Evolutionary conservation across 148 eudicot genomes (phyloP).

Genomic region (Fagopyrum homotropicum): DNA sequence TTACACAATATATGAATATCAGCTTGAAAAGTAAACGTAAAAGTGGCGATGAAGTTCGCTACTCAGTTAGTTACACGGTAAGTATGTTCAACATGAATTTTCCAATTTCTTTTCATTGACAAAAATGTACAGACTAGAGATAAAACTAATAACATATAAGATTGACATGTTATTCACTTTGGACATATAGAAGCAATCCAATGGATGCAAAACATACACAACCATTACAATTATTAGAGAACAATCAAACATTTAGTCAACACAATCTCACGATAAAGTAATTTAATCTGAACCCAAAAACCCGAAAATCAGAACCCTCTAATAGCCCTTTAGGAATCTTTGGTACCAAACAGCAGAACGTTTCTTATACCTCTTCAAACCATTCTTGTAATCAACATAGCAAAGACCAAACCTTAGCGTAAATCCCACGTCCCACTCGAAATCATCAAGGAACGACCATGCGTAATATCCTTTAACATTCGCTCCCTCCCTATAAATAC

Average conservation of each 20-base stretch:
- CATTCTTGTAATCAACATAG: slow-evolving; percentile 1
- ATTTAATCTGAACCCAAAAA: not conserved
- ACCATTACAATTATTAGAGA: not conserved
- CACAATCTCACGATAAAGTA: not conserved
- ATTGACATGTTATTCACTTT: no score
- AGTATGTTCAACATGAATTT: no score
- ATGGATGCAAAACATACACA: not conserved
- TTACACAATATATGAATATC: no score
- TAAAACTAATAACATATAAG: no score
- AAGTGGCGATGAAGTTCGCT: no score
- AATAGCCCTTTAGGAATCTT: slow-evolving; percentile 10
- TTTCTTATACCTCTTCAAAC: slow-evolving; percentile 11
- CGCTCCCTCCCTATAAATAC: slow-evolving; percentile 6
- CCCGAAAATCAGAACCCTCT: not conserved
- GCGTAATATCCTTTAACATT: slow-evolving; percentile 12
- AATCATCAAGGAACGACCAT: slow-evolving; percentile 12
- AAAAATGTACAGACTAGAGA: no score
- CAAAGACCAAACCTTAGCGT: not conserved
- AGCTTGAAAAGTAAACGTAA: no score
- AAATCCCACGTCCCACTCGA: slow-evolving; percentile 6
- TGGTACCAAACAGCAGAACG: slow-evolving; percentile 7
- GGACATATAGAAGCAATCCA: not conserved
- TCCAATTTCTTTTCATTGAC: no score
- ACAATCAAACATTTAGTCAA: not conserved
- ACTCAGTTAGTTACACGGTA: no score